Base-by-base conservation (phyloP, 257 asterid genomes). In the Ophiorrhiza pumila region DNA sequence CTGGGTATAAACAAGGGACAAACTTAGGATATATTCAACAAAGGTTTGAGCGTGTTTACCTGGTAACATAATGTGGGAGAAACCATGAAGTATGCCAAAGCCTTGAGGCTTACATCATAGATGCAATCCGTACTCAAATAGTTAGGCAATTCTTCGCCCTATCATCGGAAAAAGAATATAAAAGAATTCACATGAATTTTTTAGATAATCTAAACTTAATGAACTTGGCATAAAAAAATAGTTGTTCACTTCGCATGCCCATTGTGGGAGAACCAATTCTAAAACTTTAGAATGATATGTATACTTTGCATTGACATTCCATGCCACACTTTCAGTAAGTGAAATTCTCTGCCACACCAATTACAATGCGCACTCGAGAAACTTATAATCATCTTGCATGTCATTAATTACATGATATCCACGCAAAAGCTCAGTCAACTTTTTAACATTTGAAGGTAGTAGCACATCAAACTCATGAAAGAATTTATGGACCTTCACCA, bases 61-160 rank as follows among this genome's bases (percentile, higher is more conserved):
- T 95, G 99, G 83, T 92, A 95, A 81, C 99, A 95, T 67, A 95
- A 77, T 27, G 99, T 95, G 50, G 99, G 99, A 78, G 99, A 97
- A 77, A 90, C 85, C 94, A 92, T 83, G 85, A 95, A 92, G 86
- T 95, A 95, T 52, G 53, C 90, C 80, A 95, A 79, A 85, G 95
- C 87, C 88, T 84, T 84, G 84, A 95, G 86, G 81, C 80, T 84
- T 45, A 89, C 88, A 79, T 83, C 85, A 63, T 85, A 84, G 15
- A 87, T 80, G 83, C 79, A 84, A 74, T 83, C 93, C 79, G 81
- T 72, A 82, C 81, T 80, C 83, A 87, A 83, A 77, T 82, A 83
- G 69, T 77, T 80, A 72, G 93, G 87, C 55, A 80, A 71, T 41
- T 82, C 76, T 71, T 86, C 96, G 71, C 81, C 79, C 98, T 95